These are phyloP conservation scores for Parietaria judaica DNA, from an alignment of 306 rosid species.

Conservation along the genomic window DNA sequence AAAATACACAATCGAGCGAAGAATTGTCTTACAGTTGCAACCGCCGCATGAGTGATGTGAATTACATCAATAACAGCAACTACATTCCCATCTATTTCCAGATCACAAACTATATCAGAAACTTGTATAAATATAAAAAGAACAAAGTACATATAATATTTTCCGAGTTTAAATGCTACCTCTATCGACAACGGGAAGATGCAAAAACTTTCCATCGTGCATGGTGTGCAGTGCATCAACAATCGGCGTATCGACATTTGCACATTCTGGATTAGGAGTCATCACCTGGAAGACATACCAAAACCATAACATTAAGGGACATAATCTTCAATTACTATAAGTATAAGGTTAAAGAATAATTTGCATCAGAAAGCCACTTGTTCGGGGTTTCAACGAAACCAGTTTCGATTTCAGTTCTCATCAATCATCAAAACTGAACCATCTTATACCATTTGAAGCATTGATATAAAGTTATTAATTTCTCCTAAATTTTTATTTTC, in stretches of 20 bases:
- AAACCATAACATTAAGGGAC: conserved; percentile 4
- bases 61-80: conserved; percentile 78
- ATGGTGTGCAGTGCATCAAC: conserved; percentile 87
- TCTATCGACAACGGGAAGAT: conserved; percentile 78
- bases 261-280: conserved; percentile 96
- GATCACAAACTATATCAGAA: conserved; percentile 23
- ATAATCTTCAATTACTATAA: neutral
- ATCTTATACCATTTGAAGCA: no score
- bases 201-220: conserved; percentile 93
- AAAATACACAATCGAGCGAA: conserved; percentile 1
- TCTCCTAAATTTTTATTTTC: no score
- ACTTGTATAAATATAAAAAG: neutral
- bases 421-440: no score
- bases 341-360: no score
- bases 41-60: conserved; percentile 88
- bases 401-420: no score
- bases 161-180: conserved; percentile 35
- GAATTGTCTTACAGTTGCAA: conserved; percentile 70
- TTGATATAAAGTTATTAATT: no score
- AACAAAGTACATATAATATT: neutral
- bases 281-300: conserved; percentile 50
- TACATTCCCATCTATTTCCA: conserved; percentile 60
- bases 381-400: no score
- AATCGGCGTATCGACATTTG: conserved; percentile 71
- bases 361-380: neutral